phyloP scores from a whole-genome alignment of 164 flowering plant genomes.

The Warburgia ugandensis region DNA sequence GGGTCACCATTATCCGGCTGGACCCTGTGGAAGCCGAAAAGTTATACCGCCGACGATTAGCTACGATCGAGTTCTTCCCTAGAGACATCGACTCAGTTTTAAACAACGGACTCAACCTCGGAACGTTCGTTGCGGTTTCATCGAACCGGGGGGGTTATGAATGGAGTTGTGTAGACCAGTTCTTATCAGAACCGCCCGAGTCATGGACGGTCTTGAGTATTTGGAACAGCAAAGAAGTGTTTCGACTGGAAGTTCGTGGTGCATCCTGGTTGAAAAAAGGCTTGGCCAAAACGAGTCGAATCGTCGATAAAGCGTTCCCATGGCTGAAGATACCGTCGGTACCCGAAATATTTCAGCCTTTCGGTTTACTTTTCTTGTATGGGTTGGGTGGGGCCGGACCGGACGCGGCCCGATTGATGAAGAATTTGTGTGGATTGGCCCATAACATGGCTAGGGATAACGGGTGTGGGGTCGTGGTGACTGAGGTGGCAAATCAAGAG shows the following conservation, averaged over 20 bases:
- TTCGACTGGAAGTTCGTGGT: slow-evolving; percentile 61
- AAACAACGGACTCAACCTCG: slow-evolving; percentile 58
- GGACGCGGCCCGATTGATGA: slow-evolving; percentile 27
- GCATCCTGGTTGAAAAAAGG: slow-evolving; percentile 43
- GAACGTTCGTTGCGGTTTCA: slow-evolving; percentile 77
- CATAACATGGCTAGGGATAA: slow-evolving; percentile 68
- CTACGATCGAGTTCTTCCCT: slow-evolving; percentile 93
- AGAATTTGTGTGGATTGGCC: slow-evolving; percentile 59
- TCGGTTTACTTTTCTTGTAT: slow-evolving; percentile 81
- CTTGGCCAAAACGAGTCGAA: slow-evolving; percentile 53
- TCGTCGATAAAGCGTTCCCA: slow-evolving; percentile 61
- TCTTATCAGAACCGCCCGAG: slow-evolving; percentile 57
- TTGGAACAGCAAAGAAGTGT: slow-evolving; percentile 83
- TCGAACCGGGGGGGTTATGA: slow-evolving; percentile 10
- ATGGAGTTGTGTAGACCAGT: slow-evolving; percentile 42
- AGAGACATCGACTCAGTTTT: slow-evolving; percentile 80
- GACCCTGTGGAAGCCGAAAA: slow-evolving; percentile 55
- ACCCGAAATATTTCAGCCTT: slow-evolving; percentile 76
- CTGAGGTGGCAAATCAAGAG: slow-evolving; percentile 69
- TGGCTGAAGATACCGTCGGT: slow-evolving; percentile 73
- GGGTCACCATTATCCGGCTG: slow-evolving; percentile 44
- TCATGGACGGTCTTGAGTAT: slow-evolving; percentile 87
- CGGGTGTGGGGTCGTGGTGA: slow-evolving; percentile 75
- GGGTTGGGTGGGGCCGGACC: slow-evolving; percentile 89
- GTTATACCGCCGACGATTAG: slow-evolving; percentile 68